Evolutionary conservation across 257 asterid genomes (phyloP), one percentile per base, ranked within the genome.

Genomic region (Scutellaria minor): DNA sequence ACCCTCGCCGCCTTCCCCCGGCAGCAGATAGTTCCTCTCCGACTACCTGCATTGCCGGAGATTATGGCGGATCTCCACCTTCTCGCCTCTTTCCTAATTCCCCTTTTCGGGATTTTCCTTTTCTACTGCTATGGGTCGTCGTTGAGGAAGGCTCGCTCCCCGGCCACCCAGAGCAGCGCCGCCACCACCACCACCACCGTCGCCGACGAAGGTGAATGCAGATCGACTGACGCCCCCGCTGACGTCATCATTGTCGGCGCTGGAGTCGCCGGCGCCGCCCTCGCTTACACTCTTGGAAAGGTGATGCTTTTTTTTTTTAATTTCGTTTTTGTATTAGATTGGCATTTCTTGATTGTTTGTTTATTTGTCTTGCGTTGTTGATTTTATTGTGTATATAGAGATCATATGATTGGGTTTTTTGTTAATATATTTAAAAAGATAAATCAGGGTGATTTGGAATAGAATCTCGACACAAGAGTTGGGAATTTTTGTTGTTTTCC

Each of bases 261-360:
- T 46, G 83, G 81, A 47, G 83, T 80, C 42, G 83, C 83, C 68
- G 83, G 83, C 69, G 83, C 83, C 18, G 83, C 83, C 68, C 81
- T 80, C 35, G 83, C 83, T 12, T 69, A 75, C 72, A 80, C 83
- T 20, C 83, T 80, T 5, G 83, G 83, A 47, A 75, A 75, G 94
- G 98, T 88, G 71, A 24, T 57, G 4, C 22, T 20, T 18, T 44
- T 68, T 41, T 15, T 27, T 7, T 14, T 9, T 2, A 66, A 20
- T 14, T 50, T 18, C 12, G n/a, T 18, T 51, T 11, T 56, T 31
- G 37, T 31, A 10, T 45, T 68, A n/a, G 61, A 18, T 10, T 67
- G 41, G 5, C 13, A 8, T 27, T 47, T 13, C 12, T 13, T 3
- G 20, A 58, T 46, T 65, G 73, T 52, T 44, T 52, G 37, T 51